Conservation (phyloP, 345 rosid species). For the Camelina laxa region DNA sequence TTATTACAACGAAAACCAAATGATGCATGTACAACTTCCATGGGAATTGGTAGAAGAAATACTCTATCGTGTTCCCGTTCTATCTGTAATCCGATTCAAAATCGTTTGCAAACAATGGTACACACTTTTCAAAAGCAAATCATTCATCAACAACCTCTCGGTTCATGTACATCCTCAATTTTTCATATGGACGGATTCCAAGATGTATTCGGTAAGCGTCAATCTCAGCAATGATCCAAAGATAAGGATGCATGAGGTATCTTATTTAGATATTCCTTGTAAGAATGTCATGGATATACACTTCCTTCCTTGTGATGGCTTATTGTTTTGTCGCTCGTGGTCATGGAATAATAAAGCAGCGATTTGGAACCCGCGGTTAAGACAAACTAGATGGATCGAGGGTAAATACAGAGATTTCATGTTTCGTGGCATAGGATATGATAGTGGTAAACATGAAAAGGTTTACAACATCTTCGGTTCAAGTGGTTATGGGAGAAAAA, state of each 20-base stretch:
- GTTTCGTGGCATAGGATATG: not conserved
- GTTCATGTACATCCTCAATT: not conserved
- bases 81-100: not conserved
- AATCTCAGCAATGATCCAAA: not conserved
- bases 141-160: not conserved
- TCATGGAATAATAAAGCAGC: not conserved
- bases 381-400: not conserved
- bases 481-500: not conserved
- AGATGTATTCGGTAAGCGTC: not conserved
- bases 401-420: not conserved
- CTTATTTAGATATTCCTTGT: too few species aligned
- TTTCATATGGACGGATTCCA: not conserved
- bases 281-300: too few species aligned
- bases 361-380: not conserved
- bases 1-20: not conserved
- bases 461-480: not conserved
- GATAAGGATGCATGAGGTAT: not conserved
- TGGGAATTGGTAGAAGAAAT: not conserved
- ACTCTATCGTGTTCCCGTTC: not conserved
- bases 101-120: slow-evolving; percentile 1
- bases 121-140: not conserved
- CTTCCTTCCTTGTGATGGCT: not conserved
- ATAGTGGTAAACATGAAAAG: not conserved
- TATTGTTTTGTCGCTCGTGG: not conserved
- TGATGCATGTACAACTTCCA: not conserved